Evolutionary conservation across 768 basidiomycete species (phyloP).

Genomic region (Rubroboletus satanas): DNA sequence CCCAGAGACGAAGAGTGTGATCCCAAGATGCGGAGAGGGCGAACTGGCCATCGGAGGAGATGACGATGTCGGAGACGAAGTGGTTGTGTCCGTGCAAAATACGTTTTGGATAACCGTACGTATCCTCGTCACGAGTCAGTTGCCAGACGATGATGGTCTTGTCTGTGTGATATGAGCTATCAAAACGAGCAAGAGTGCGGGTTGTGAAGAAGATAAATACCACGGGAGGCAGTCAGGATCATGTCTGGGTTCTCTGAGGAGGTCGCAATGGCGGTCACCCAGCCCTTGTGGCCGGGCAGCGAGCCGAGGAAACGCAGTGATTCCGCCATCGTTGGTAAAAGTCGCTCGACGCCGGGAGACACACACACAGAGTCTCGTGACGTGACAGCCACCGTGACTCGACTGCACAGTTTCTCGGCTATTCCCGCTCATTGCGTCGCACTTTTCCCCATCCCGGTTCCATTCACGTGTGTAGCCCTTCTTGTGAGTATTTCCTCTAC

Average conservation of each 20-base stretch:
- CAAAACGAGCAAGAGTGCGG: slow-evolving; percentile 16
- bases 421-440: slow-evolving; percentile 7
- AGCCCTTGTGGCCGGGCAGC: slow-evolving; percentile 90
- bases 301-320: slow-evolving; percentile 89
- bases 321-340: slow-evolving; percentile 60
- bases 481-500: slow-evolving; percentile 15
- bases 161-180: slow-evolving; percentile 70
- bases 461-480: neutral
- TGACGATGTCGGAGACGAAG: slow-evolving; percentile 98
- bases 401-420: slow-evolving; percentile 54
- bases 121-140: slow-evolving; percentile 86
- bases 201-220: slow-evolving; percentile 42
- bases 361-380: slow-evolving; percentile 32
- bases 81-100: slow-evolving; percentile 99
- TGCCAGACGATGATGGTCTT: slow-evolving; percentile 99
- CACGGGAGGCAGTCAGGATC: slow-evolving; percentile 97
- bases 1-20: slow-evolving; percentile 99
- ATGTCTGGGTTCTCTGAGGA: slow-evolving; percentile 98
- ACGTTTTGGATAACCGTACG: slow-evolving; percentile 95
- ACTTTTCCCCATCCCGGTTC: too few relatives aligned
- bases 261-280: slow-evolving; percentile 98
- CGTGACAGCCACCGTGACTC: slow-evolving; percentile 64
- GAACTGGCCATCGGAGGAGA: slow-evolving; percentile 99
- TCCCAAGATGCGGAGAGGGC: slow-evolving; percentile 99
- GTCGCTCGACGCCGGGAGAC: slow-evolving; percentile 23